Conservation (phyloP, 2,329 filamentous ascomycete species). For the Calonectria montana region DNA sequence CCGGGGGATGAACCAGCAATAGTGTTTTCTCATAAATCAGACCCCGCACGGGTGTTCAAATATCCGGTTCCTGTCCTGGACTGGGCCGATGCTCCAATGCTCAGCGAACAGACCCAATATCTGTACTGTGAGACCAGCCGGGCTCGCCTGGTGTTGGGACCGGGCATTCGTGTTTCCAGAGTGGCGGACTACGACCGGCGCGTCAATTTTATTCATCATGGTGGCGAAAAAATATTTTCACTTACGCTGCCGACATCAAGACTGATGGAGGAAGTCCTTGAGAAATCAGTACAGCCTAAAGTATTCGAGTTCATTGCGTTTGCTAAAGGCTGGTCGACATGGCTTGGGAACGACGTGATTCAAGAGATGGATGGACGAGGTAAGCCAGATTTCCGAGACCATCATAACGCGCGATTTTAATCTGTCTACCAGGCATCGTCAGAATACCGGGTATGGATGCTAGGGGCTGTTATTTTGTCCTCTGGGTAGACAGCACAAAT, state of each 20-base stretch:
- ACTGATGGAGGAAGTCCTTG: background rate
- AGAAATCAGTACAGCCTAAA: background rate
- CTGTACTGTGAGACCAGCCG: conserved; percentile 16
- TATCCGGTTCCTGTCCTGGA: conserved; percentile 13
- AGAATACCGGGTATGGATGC: background rate
- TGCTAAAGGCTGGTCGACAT: conserved; percentile 23
- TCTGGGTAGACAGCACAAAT: background rate
- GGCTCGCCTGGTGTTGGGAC: background rate
- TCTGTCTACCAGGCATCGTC: background rate
- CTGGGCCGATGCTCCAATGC: conserved; percentile 5
- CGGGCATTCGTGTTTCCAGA: background rate
- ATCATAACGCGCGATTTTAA: background rate
- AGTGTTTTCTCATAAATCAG: background rate
- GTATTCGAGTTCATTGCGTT: conserved; percentile 12
- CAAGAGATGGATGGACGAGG: background rate
- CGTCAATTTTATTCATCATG: background rate
- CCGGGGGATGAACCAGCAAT: background rate
- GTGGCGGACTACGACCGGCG: conserved; percentile 14
- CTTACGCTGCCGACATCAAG: background rate
- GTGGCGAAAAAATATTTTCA: conserved; percentile 3
- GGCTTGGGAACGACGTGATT: conserved; percentile 19
- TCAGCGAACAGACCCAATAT: conserved; percentile 23
- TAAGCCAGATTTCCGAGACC: background rate
- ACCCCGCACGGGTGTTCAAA: background rate
- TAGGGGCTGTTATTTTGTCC: conserved; percentile 6